phyloP scores from a whole-genome alignment of 2,329 filamentous ascomycete genomes.

The Aspergillus aculeatinus region DNA sequence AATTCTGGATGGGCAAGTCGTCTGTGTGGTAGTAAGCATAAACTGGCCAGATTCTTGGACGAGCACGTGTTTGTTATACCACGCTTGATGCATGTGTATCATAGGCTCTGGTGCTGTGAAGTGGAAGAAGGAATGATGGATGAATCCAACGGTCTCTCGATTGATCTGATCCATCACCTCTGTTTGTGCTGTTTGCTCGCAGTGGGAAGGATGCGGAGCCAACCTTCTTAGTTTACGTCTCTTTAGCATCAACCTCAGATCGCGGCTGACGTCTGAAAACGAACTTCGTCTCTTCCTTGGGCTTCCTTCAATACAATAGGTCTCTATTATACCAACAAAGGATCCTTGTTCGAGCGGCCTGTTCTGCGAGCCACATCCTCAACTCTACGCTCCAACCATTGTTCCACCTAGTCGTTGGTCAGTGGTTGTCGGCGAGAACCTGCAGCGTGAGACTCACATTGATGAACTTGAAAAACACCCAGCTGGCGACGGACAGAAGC shows the following conservation, averaged over 20 bases:
- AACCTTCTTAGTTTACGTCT: background rate
- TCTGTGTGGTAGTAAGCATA: too few species aligned
- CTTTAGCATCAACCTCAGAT: background rate
- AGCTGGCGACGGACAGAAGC: constrained; percentile 8
- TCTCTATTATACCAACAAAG: background rate
- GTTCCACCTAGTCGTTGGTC: background rate
- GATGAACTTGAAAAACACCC: constrained; percentile 14
- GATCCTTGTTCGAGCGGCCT: background rate
- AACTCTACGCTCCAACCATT: background rate
- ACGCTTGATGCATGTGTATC: too few species aligned
- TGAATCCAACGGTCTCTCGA: background rate
- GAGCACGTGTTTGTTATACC: too few species aligned
- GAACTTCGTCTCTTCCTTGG: too few species aligned
- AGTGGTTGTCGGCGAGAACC: background rate
- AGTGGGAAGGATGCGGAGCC: background rate
- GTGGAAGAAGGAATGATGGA: too few species aligned
- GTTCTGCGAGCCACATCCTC: background rate
- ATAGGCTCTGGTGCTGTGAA: too few species aligned
- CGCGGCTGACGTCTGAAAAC: too few species aligned
- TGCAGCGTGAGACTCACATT: background rate
- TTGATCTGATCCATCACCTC: background rate
- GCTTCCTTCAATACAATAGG: background rate
- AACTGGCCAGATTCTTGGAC: too few species aligned
- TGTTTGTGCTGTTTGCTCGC: background rate
- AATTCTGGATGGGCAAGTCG: too few species aligned